Evolutionary conservation across 129 eudicot species (phyloP), one percentile per base, ranked within the genome.

Genomic region (Cynara cardunculus): DNA sequence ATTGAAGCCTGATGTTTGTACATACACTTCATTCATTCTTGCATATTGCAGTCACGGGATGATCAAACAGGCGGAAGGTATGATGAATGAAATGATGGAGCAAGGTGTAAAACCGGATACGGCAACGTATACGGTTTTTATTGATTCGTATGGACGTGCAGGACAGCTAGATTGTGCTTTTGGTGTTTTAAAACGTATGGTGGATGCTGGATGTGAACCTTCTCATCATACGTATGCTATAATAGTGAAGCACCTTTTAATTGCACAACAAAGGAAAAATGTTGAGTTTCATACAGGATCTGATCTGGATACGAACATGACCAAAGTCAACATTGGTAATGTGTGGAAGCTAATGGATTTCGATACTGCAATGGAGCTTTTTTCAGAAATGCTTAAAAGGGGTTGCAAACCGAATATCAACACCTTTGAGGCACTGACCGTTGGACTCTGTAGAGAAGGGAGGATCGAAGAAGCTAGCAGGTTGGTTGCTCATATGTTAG

Each of bases 261-360:
- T 25, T 0, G 78, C 79, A 62, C 86, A 82, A 76, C 83, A 78
- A 68, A 72, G 34, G 53, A 78, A 72, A 74, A 80, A 67, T 34
- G 34, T 9, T 27, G 85, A 39, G 44, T 22, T 71, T 75, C 70
- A 73, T 65, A 59, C 30, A n/a, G 84, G 76, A 24, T 44, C 65
- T 16, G 79, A 85, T 80, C 75, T 27, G 16, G 73, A 67, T 22
- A 25, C 26, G 21, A 64, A 75, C 30, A 67, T 76, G 34, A 31
- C 59, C 28, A 59, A 82, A 32, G 69, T 81, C 49, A 85, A 87
- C 80, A 79, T 89, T 35, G 86, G 84, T 64, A 89, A 91, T 62
- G 88, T 94, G 56, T 94, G 98, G 98, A 91, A 94, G 75, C 5
- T 88, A 39, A 84, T 91, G 89, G 89, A 94, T 84, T 85, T 80